Conservation (phyloP, 2,329 filamentous ascomycete genomes). For the Calonectria montana region DNA sequence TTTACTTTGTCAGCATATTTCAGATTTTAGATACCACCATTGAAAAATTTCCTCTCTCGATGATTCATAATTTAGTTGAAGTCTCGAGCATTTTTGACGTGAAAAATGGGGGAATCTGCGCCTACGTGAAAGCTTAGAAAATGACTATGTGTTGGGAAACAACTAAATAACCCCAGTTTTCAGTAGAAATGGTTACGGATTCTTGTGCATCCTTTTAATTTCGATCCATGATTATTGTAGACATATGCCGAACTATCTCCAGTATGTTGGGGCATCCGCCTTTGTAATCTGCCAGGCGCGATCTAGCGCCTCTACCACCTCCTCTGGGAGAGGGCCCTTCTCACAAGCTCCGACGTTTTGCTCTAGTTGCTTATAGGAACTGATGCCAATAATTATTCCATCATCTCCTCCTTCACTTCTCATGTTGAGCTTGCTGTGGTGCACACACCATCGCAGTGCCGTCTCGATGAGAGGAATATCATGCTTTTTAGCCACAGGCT, state of each 20-base stretch:
- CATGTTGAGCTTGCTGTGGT: slow-evolving; percentile 68
- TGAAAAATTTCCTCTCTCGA: too few species aligned
- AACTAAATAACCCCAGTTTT: too few species aligned
- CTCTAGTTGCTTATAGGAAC: slow-evolving; percentile 60
- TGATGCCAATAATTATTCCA: slow-evolving; percentile 63
- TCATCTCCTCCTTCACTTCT: slow-evolving; percentile 51
- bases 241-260: background rate
- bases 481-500: slow-evolving; percentile 72
- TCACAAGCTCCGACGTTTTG: slow-evolving; percentile 62
- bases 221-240: background rate
- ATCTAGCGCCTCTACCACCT: slow-evolving; percentile 68
- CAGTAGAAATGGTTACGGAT: too few species aligned
- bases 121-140: too few species aligned
- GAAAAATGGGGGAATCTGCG: too few species aligned
- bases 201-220: background rate
- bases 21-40: background rate
- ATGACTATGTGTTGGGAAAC: too few species aligned
- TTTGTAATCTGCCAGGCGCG: slow-evolving; percentile 22
- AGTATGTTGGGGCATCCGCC: slow-evolving; percentile 46
- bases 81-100: too few species aligned
- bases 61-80: background rate
- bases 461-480: slow-evolving; percentile 74
- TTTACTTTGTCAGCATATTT: background rate
- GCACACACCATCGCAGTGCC: slow-evolving; percentile 74
- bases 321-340: slow-evolving; percentile 76